Base-by-base conservation (phyloP, 2,329 filamentous ascomycete genomes). In the Whalleya microplaca region DNA sequence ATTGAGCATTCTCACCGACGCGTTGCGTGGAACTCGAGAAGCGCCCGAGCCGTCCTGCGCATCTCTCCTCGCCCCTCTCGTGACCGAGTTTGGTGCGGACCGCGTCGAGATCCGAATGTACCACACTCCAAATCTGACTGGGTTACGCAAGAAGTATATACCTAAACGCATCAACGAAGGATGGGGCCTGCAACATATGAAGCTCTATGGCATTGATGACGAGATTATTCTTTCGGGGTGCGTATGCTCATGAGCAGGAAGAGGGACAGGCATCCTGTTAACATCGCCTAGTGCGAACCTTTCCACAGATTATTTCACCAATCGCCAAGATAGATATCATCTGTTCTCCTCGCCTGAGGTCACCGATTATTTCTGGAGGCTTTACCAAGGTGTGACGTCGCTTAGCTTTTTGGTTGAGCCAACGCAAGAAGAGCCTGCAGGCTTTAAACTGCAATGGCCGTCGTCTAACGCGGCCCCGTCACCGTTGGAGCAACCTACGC, bases 151-250 rank as follows among this genome's bases (percentile, higher is more conserved):
- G 76, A 87, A 87, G 67, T 80, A 90, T 64, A 85, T 98, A 2
- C 95, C 95, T 0, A 91, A 86, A 70, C 84, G 95, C 19, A 94
- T 99, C 71, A 99, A 99, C 66, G 95, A 99, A 76, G 95, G 95
- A 18, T 99, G 95, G 95, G 95, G 95, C 1, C 76, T 99, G 59
- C 95, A 99, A 72, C 95, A 99, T 71, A 99, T 99, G 94, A 99
- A 99, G 80, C 80, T 99, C 0, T 99, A 99, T 66, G 95, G 95
- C 0, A 79, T 96, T 20, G 95, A 99, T 67, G 92, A 99, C 69
- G 92, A 96, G 73, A 89, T 99, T 55, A 94, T 99, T 63, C 85
- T 99, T 67, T 96, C 93, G 7, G 93, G 92, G 85, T 91, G 82
- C 61, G 78, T n/a, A 8, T 45, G 2, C 52, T 48, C 19, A n/a